phyloP scores from a whole-genome alignment of 176 grass and related monocot genomes.

The Urochloa ruziziensis region DNA sequence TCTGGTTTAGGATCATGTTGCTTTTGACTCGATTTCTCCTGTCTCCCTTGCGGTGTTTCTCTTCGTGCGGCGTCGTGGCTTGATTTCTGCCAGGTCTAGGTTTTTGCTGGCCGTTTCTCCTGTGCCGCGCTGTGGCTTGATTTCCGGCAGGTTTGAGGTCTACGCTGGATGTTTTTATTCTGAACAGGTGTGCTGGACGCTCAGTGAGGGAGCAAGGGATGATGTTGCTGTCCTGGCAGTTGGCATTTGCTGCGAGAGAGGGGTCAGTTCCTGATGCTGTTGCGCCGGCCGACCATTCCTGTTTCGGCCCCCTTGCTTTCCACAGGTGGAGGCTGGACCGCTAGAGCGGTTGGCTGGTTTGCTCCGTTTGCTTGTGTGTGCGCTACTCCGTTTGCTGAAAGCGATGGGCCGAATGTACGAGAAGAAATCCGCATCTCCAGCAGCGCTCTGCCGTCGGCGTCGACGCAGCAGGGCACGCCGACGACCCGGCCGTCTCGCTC shows the following conservation, averaged over 20 bases:
- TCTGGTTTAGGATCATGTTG: conserved; percentile 6
- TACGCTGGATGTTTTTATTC: no score
- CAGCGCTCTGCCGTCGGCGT: background rate
- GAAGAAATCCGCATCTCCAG: background rate
- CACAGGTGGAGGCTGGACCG: background rate
- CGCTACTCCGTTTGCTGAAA: background rate
- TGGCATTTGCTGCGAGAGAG: background rate
- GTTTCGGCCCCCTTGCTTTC: background rate
- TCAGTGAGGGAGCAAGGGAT: background rate
- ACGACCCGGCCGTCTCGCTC: background rate
- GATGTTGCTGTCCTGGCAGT: no score
- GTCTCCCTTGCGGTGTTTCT: background rate
- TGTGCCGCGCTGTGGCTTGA: background rate
- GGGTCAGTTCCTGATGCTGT: background rate
- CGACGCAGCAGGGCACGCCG: background rate
- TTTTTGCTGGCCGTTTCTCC: background rate
- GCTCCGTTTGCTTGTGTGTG: no score
- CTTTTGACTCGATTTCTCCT: background rate
- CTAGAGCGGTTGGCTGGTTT: no score
- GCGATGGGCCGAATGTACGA: background rate
- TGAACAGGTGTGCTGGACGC: background rate
- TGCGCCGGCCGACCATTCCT: background rate
- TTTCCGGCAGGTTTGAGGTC: background rate
- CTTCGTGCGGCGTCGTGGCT: background rate
- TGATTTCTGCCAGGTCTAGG: background rate